A percentile compares a stretch with the other conserved stretches of the same genome.
These are phyloP conservation scores for Boletus sp. DNA, from an alignment of 768 basidiomycete species.

Conservation along the genomic window DNA sequence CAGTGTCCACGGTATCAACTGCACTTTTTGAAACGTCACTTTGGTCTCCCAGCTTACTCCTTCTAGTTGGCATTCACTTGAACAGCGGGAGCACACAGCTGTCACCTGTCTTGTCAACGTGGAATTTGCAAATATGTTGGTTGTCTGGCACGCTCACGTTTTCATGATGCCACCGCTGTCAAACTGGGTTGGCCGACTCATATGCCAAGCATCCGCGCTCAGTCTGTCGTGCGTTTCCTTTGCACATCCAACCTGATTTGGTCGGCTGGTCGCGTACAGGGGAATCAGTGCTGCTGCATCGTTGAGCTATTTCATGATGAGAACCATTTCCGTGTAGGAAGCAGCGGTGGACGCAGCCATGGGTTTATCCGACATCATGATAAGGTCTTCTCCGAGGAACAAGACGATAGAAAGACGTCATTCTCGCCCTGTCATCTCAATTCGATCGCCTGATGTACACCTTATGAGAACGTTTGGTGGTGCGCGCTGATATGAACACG, in stretches of 20 bases:
- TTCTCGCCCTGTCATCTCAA: not conserved
- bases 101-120: constrained; percentile 12
- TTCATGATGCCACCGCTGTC: not conserved
- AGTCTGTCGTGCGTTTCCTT: not conserved
- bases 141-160: no score
- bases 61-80: not conserved
- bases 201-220: no score
- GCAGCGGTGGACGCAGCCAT: not conserved
- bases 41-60: not conserved
- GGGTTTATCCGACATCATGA: constrained; percentile 13
- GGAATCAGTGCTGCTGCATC: not conserved
- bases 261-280: not conserved
- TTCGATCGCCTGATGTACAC: not conserved
- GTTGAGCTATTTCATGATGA: not conserved
- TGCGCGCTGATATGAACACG: constrained; percentile 5
- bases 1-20: not conserved
- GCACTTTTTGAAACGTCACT: not conserved
- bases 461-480: constrained; percentile 9
- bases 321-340: constrained; percentile 4
- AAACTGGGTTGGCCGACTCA: not conserved
- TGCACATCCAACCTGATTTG: not conserved
- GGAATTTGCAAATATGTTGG: not conserved
- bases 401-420: not conserved
- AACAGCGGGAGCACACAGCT: not conserved
- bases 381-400: constrained; percentile 20